A percentile compares a stretch with the other conserved stretches of the same genome.
phyloP scores from a whole-genome alignment of 257 asterid genomes.

The Salvia miltiorrhiza region DNA sequence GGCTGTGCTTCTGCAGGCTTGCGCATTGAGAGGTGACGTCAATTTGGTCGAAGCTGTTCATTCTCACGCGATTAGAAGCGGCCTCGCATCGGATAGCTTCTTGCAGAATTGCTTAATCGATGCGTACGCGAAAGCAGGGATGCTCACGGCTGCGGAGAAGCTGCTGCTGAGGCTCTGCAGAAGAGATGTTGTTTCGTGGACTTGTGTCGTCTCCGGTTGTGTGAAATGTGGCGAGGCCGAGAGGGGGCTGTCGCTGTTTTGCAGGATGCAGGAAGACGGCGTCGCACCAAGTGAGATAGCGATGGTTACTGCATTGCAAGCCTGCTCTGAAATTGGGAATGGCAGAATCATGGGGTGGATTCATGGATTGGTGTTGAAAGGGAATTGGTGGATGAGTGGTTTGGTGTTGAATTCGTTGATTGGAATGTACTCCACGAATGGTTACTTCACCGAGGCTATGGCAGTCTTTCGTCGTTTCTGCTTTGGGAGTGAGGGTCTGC shows the following conservation, averaged over 20 bases:
- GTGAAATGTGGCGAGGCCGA: slow-evolving; percentile 22
- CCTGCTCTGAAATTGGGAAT: slow-evolving; percentile 27
- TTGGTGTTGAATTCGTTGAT: slow-evolving; percentile 35
- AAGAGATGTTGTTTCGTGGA: slow-evolving; percentile 50
- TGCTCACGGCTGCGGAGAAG: slow-evolving; percentile 28
- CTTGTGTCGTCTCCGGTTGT: slow-evolving; percentile 40
- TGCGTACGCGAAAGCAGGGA: slow-evolving; percentile 38
- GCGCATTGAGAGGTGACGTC: slow-evolving; percentile 30
- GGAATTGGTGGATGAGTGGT: slow-evolving; percentile 28
- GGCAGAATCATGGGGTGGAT: slow-evolving; percentile 29
- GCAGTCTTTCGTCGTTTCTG: slow-evolving; percentile 26
- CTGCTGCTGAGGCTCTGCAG: slow-evolving; percentile 18
- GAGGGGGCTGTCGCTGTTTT: slow-evolving; percentile 31
- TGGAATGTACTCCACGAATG: slow-evolving; percentile 39
- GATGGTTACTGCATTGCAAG: slow-evolving; percentile 30
- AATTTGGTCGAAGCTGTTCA: slow-evolving; percentile 27
- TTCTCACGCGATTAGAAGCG: slow-evolving; percentile 25
- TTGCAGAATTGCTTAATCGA: slow-evolving; percentile 39
- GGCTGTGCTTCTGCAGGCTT: slow-evolving; percentile 38
- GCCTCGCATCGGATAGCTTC: slow-evolving; percentile 26
- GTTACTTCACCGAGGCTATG: slow-evolving; percentile 25
- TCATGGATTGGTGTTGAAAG: slow-evolving; percentile 43
- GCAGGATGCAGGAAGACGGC: slow-evolving; percentile 36
- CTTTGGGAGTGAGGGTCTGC: slow-evolving; percentile 31
- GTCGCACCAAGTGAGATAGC: slow-evolving; percentile 39